Evolutionary conservation across 1,139 yeast genomes (phyloP), one percentile per base, ranked within the genome.

Genomic region (Geotrichum citri-aurantii): DNA sequence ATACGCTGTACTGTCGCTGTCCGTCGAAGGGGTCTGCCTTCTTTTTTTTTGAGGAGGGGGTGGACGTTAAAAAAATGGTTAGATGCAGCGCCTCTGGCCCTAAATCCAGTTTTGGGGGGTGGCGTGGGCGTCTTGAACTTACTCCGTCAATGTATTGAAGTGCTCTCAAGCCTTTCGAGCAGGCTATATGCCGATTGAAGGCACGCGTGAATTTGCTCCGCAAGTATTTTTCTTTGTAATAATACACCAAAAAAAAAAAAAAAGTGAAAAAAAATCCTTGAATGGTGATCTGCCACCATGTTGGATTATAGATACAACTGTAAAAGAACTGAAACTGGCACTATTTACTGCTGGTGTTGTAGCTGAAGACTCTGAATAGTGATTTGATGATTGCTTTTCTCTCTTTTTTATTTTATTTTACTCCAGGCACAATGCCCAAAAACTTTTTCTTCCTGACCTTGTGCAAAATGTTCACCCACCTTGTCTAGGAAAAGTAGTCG

Each of bases 121-220:
- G 31, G 11, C 50, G 11, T 37, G 24, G 24, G 8, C 21, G 19
- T 23, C 23, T 26, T 26, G 55, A 52, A 52, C 44, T 42, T 42
- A 48, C 54, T 52, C 54, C 54, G 49, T 37, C 54, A 52, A 52
- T 42, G 54, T 19, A 44, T 42, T 26, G 27, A 14, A 11, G 11
- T 33, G 48, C 49, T 42, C 51, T 27, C 33, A 10, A 17, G 21
- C 55, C 55, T 11, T 52, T 24, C 55, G 55, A 42, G 55, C 55
- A 14, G 55, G 19, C 21, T 33, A 21, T 31, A 17, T 29, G 44
- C 47, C 31, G 46, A 52, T 33, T n/a, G 55, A 21, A 52, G 55
- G 55, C 40, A 44, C 37, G 55, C 55, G 55, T 52, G 55, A 52
- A 52, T 52, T 50, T 50, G 51, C 55, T 52, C 55, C 55, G 55